Base-by-base conservation (phyloP, 2,329 filamentous ascomycete species). In the Zasmidium angulare region DNA sequence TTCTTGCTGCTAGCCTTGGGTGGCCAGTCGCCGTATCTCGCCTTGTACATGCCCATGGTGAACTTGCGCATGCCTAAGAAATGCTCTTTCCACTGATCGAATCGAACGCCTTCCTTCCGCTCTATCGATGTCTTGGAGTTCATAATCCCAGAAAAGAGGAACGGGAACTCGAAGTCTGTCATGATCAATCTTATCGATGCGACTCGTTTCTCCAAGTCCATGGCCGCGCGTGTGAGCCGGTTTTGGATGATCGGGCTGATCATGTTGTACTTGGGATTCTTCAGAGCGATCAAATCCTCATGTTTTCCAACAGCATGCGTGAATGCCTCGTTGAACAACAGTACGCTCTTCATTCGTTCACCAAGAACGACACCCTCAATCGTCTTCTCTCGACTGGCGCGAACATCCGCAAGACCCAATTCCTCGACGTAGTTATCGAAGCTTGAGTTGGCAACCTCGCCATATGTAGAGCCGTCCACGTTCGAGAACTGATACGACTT, bases 1-100 rank as follows among this genome's bases (percentile, higher is more conserved):
- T 96, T 96, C 81, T 96, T 96, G 68, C 87, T 93, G 68, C 84
- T 89, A 1, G 92, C 91, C 74, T 95, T 96, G 9, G 95, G 93
- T 1, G 95, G 93, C 93, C 93, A 90, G 26, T 86, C 82, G n/a
- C 87, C 87, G 68, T 87, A 88, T 50, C 83, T 81, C 52, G 81
- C 74, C 63, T 87, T 86, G 70, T 87, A 96, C 73, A 92, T 88
- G 63, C 81, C 79, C 53, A 92, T 79, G 19, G 88, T 83, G 71
- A 92, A 91, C 43, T 86, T 85, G 43, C 91, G 84, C 81, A 93
- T 91, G 57, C 84, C 86, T 60, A 83, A 77, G 72, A 93, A 98
- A 1, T 87, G 83, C 19, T 81, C 80, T 69, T 85, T 89, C 93
- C 95, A 98, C 24, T 84, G 83, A 73, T 92, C 91, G 79, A 96